Percentiles rank a stretch among this genome's conserved stretches.
Evolutionary conservation across 495 filamentous ascomycete genomes (phyloP).

Genomic region (Usnea hakonensis): DNA sequence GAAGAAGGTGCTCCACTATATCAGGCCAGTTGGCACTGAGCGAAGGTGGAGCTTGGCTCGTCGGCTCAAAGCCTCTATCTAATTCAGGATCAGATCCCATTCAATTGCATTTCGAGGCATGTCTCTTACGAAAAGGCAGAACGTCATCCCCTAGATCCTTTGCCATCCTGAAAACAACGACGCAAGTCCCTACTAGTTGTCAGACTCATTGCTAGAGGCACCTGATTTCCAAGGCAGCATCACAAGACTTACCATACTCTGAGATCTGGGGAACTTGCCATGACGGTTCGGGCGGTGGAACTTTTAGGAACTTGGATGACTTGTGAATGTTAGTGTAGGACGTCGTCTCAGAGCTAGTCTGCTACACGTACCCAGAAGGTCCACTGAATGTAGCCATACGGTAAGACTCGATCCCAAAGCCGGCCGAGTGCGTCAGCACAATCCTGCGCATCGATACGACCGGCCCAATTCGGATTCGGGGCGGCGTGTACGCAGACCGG

Average conservation of each 20-base stretch:
- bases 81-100: neutral
- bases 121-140: neutral
- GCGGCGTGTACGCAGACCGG: neutral
- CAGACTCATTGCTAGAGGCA: neutral
- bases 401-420: neutral
- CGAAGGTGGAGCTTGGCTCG: neutral
- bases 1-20: neutral
- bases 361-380: neutral
- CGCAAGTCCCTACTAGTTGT: neutral
- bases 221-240: neutral
- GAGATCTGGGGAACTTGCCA: constrained; percentile 4
- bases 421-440: neutral
- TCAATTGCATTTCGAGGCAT: neutral
- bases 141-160: neutral
- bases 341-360: neutral
- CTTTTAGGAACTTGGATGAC: neutral
- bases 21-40: neutral
- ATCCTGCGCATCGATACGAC: neutral
- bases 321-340: neutral
- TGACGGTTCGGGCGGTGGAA: neutral
- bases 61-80: neutral
- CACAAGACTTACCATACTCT: neutral
- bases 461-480: neutral
- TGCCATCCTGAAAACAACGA: constrained; percentile 1
- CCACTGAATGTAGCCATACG: neutral